Evolutionary conservation across 305 asterid genomes (phyloP).

Genomic region (Fraxinus xanthoxyloides): DNA sequence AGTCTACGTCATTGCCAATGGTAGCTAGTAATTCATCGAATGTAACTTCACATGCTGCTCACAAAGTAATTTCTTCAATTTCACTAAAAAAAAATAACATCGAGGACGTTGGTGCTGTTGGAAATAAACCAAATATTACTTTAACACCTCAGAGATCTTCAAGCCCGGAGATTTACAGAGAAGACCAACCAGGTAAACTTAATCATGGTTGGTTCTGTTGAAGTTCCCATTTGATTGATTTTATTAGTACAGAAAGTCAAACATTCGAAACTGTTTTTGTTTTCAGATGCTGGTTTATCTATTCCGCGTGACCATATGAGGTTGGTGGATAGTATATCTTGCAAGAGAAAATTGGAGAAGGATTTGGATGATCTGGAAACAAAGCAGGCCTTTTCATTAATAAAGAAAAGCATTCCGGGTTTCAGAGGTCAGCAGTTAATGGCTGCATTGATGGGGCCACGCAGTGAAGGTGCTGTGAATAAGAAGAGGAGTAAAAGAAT

Average conservation of each 20-base stretch:
- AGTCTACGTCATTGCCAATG: slow-evolving; percentile 21
- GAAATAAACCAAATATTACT: slow-evolving; percentile 23
- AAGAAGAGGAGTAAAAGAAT: slow-evolving; percentile 54
- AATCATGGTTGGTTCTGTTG: not conserved
- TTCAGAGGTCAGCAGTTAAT: slow-evolving; percentile 56
- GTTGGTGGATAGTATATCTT: slow-evolving; percentile 30
- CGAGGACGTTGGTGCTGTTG: slow-evolving; percentile 18
- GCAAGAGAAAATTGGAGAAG: slow-evolving; percentile 65
- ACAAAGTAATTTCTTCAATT: slow-evolving; percentile 27
- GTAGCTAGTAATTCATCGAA: slow-evolving; percentile 24
- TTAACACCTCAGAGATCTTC: slow-evolving; percentile 47
- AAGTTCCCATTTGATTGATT: not conserved
- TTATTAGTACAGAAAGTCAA: not conserved
- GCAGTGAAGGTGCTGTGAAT: slow-evolving; percentile 37
- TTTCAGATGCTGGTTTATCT: slow-evolving; percentile 43
- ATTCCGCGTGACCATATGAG: slow-evolving; percentile 36
- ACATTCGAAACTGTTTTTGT: slow-evolving; percentile 8
- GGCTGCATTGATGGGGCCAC: slow-evolving; percentile 44
- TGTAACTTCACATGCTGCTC: slow-evolving; percentile 24
- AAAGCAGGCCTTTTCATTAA: slow-evolving; percentile 47
- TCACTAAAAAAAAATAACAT: slow-evolving; percentile 28
- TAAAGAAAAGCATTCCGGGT: slow-evolving; percentile 45
- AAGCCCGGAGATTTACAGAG: slow-evolving; percentile 71
- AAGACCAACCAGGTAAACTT: slow-evolving; percentile 60
- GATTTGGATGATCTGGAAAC: slow-evolving; percentile 54